phyloP scores from a whole-genome alignment of 306 rosid genomes.

The Morella rubra region DNA sequence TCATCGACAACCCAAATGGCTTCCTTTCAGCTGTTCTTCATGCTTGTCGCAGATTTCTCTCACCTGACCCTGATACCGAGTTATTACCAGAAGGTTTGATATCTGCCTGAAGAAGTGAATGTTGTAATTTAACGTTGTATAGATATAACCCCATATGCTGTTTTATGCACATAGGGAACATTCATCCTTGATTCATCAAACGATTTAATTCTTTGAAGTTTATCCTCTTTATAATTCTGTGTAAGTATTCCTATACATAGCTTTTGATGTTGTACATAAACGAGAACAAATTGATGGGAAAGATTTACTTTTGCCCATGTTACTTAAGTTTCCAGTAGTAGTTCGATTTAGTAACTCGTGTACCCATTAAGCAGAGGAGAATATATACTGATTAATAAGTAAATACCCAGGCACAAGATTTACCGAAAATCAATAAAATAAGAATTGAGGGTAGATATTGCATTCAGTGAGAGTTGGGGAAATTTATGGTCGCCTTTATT shows the following conservation, averaged over 20 bases:
- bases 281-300: too few relatives aligned
- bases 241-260: background rate
- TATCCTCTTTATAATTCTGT: background rate
- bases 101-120: conserved; percentile 45
- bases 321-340: background rate
- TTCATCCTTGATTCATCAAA: background rate
- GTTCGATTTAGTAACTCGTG: too few relatives aligned
- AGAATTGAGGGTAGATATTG: background rate
- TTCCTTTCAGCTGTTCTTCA: conserved; percentile 79
- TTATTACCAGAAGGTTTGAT: conserved; percentile 69
- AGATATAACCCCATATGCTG: background rate
- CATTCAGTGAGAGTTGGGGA: background rate
- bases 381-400: background rate
- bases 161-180: background rate
- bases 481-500: background rate
- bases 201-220: conserved; percentile 1
- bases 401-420: background rate
- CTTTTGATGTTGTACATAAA: background rate
- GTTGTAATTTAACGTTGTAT: background rate
- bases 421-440: background rate
- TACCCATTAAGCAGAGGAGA: background rate
- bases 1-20: conserved; percentile 72
- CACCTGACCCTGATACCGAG: conserved; percentile 52
- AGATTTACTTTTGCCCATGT: background rate
- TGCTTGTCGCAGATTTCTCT: conserved; percentile 76